Percentiles rank a stretch among this genome's conserved stretches.
These are phyloP conservation scores for Oryza longistaminata DNA, from an alignment of 176 grass and related monocot species.

Conservation along the genomic window DNA sequence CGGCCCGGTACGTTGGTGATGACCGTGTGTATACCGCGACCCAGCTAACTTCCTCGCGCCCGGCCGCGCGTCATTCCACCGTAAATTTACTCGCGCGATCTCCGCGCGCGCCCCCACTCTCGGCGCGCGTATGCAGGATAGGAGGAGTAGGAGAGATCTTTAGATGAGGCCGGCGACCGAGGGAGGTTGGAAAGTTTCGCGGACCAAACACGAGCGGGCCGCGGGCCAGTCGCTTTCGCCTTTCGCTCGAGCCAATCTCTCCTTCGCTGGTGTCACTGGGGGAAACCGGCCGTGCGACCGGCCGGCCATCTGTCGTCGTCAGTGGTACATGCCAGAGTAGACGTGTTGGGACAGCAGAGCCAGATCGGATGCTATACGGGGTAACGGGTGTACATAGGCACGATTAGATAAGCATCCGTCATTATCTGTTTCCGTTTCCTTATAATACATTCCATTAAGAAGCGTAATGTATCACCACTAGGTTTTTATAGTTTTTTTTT, in stretches of 20 bases:
- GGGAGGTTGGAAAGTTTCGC: not conserved
- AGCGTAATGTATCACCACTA: no score
- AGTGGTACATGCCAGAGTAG: not conserved
- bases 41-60: no score
- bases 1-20: no score
- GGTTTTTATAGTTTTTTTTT: no score
- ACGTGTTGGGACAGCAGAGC: constrained; percentile 10
- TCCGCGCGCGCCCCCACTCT: no score
- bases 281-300: not conserved
- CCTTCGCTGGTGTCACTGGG: not conserved
- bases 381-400: no score
- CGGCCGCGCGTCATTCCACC: no score
- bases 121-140: not conserved
- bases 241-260: not conserved
- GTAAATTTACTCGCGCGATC: no score
- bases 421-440: no score
- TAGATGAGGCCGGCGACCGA: not conserved
- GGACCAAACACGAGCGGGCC: not conserved
- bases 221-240: not conserved
- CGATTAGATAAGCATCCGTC: no score
- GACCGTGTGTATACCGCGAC: not conserved
- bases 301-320: not conserved
- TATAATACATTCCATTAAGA: no score
- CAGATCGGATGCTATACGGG: not conserved
- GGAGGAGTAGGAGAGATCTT: not conserved